phyloP scores from a whole-genome alignment of 192 early-diverging fungal genomes.

The Mortierella antarctica region DNA sequence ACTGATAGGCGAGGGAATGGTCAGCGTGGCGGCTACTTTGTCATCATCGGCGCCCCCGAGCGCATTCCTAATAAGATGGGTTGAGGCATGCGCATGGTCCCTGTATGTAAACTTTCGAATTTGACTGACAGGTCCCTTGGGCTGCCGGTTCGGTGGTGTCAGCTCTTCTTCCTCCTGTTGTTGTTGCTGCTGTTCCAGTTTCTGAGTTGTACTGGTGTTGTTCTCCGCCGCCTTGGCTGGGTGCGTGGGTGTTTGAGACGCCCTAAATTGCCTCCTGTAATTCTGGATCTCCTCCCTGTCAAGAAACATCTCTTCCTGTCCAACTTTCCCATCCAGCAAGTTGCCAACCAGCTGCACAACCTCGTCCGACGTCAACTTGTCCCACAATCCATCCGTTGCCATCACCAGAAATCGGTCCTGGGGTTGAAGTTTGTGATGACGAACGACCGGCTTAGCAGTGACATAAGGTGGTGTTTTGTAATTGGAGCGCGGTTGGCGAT shows the following conservation, averaged over 20 bases:
- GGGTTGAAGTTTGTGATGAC: slow-evolving; percentile 64
- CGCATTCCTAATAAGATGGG: slow-evolving; percentile 78
- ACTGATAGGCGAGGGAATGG: slow-evolving; percentile 70
- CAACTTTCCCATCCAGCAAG: slow-evolving; percentile 53
- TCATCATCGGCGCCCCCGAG: slow-evolving; percentile 71
- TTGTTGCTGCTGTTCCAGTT: neutral
- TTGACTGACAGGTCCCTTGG: slow-evolving; percentile 22
- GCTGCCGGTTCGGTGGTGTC: slow-evolving; percentile 13
- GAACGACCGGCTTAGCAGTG: slow-evolving; percentile 78
- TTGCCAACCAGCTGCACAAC: slow-evolving; percentile 59
- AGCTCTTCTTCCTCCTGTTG: slow-evolving; percentile 14
- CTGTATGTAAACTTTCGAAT: slow-evolving; percentile 39
- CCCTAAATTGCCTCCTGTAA: slow-evolving; percentile 6
- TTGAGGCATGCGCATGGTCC: slow-evolving; percentile 72
- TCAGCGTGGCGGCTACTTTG: slow-evolving; percentile 68
- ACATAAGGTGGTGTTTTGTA: slow-evolving; percentile 79
- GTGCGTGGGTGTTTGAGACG: neutral
- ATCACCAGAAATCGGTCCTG: slow-evolving; percentile 81
- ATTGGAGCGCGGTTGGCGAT: slow-evolving; percentile 56
- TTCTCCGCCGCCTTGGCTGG: neutral
- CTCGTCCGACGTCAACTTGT: slow-evolving; percentile 75
- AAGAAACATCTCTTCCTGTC: slow-evolving; percentile 31
- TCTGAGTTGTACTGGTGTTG: neutral
- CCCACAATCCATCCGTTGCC: slow-evolving; percentile 88
- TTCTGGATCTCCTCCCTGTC: slow-evolving; percentile 22